phyloP scores from a whole-genome alignment of 2,329 filamentous ascomycete species.

The Pseudogymnoascus verrucosus region DNA sequence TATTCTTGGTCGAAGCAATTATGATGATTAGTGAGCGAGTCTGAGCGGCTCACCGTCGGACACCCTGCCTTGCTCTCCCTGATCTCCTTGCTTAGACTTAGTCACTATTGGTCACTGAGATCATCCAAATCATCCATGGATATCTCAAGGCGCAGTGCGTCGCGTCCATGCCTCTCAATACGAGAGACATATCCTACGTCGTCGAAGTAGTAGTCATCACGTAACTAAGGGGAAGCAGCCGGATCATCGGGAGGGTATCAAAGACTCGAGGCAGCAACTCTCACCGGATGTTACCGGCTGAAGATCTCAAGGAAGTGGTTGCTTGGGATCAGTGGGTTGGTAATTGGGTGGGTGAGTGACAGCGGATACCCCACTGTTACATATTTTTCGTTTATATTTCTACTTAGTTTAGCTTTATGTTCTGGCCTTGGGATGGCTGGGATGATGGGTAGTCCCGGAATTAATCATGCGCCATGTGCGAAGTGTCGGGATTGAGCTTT shows the following conservation, averaged over 20 bases:
- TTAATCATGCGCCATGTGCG: neutral
- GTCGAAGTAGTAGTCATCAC: neutral
- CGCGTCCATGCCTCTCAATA: neutral
- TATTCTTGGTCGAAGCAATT: neutral
- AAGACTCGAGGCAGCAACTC: neutral
- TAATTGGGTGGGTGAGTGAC: too few relatives aligned
- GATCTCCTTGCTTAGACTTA: neutral
- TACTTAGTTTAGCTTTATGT: neutral
- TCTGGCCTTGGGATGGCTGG: neutral
- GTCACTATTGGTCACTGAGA: neutral
- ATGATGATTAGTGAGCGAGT: neutral
- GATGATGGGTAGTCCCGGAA: neutral
- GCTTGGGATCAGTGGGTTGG: neutral
- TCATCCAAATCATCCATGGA: neutral
- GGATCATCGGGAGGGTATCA: neutral
- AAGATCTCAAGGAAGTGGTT: neutral
- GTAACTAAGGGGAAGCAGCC: neutral
- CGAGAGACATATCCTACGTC: neutral
- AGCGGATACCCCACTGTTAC: neutral
- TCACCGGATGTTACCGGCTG: neutral
- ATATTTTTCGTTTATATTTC: neutral
- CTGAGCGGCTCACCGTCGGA: neutral
- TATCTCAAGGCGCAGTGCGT: neutral
- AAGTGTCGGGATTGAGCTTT: neutral
- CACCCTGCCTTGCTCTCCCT: neutral